phyloP scores from a whole-genome alignment of 169 alveolate species.

The Plasmodium malariae region DNA sequence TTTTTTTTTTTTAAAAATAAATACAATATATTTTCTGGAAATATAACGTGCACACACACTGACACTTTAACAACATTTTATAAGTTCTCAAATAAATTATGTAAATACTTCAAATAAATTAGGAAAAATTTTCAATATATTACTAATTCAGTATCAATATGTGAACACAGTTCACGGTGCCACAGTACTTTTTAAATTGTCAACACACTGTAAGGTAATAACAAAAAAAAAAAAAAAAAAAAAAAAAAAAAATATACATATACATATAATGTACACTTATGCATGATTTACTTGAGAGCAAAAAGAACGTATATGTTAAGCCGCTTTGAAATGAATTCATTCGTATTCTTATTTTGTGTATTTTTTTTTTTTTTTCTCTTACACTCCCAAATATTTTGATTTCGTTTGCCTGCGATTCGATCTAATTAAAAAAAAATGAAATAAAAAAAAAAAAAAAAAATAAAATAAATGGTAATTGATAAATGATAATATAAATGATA shows the following conservation, averaged over 20 bases:
- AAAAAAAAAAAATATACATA: neutral
- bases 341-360: neutral
- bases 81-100: too few species aligned
- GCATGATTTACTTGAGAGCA: neutral
- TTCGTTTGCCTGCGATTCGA: constrained; percentile 70
- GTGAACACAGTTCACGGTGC: constrained; percentile 18
- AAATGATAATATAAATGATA: neutral
- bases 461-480: neutral
- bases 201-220: constrained; percentile 38
- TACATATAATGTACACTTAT: neutral
- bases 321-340: neutral
- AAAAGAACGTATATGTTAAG: neutral
- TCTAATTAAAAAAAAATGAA: constrained; percentile 13
- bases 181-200: constrained; percentile 49
- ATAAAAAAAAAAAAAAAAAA: neutral
- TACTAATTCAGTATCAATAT: too few species aligned
- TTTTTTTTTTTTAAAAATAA: too few species aligned
- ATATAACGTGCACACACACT: too few species aligned
- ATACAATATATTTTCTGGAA: too few species aligned
- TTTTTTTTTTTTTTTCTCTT: constrained; percentile 6
- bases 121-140: too few species aligned
- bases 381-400: constrained; percentile 70
- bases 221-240: neutral
- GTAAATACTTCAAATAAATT: too few species aligned
- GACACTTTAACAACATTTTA: too few species aligned